Evolutionary conservation across 371 early-diverging fungal genomes (phyloP), one percentile per base, ranked within the genome.

Genomic region (Mortierella sp.): DNA sequence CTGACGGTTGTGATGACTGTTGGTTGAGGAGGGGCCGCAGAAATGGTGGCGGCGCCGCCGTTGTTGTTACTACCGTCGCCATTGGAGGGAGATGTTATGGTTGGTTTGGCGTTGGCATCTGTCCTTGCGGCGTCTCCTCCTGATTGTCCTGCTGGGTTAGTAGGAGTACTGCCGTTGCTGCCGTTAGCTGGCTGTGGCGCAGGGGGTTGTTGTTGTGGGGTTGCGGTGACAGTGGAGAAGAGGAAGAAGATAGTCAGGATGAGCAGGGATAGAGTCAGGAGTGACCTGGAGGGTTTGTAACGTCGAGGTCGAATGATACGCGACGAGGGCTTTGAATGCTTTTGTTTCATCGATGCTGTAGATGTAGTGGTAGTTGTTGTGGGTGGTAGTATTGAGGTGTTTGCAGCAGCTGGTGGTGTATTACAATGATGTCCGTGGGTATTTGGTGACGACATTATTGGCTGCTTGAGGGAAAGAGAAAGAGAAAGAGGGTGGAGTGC

Each of bases 1-100:
- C 58, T 81, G 51, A 81, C 82, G 14, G 85, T 81, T 16, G 82
- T 72, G 71, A 78, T 48, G 68, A 70, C 35, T n/a, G 78, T 44
- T 7, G 48, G 48, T 18, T 72, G 32, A 16, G 81, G 49, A 38
- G 63, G 21, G 14, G 70, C 32, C 12, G n/a, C 55, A 5, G 71
- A 21, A n/a, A 41, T 49, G 43, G 24, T 56, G 48, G 6, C 43
- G 0, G 72, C 18, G 1, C 41, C 29, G 5, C 77, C 56, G 43
- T 6, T 60, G 7, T 32, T 7, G 41, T 41, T 41, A 41, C 7
- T 41, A 7, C 41, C 58, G 6, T 7, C 58, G 3, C 58, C 58
- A 27, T 3, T 10, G 14, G 65, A 8, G 35, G 38, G 8, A 24
- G 65, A 38, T 38, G 65, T 65, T 21, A 38, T 41, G 35, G 65